Evolutionary conservation across 2,329 filamentous ascomycete species (phyloP).

Genomic region (Fusarium sp.): DNA sequence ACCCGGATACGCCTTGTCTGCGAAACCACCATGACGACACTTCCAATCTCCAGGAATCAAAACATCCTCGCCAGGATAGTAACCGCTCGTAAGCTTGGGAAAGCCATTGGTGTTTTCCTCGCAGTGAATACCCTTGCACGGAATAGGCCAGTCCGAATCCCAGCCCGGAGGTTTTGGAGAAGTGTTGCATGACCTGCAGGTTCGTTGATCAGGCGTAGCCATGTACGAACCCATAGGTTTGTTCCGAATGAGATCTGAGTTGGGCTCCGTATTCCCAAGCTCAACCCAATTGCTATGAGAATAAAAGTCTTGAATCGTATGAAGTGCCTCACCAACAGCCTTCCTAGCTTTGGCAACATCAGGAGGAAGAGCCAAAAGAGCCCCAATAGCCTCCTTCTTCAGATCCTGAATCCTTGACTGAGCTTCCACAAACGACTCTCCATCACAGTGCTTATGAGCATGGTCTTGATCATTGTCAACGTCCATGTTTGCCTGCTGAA

Average conservation of each 20-base stretch:
- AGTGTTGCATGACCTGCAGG: neutral
- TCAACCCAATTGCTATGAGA: neutral
- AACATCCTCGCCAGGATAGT: neutral
- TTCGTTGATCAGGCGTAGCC: neutral
- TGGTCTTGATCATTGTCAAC: neutral
- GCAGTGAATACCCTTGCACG: neutral
- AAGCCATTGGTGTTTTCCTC: neutral
- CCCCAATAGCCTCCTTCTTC: neutral
- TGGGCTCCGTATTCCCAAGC: neutral
- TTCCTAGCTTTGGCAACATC: neutral
- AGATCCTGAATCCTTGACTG: neutral
- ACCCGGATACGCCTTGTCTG: neutral
- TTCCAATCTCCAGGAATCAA: neutral
- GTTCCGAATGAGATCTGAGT: neutral
- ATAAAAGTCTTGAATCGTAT: conserved; percentile 1
- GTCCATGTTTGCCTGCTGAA: neutral
- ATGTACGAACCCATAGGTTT: neutral
- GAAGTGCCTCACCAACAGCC: neutral
- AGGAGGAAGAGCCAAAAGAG: neutral
- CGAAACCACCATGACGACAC: neutral
- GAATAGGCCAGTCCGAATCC: neutral
- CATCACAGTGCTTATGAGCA: neutral
- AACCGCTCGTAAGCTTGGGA: neutral
- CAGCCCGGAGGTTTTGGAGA: neutral
- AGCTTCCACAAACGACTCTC: neutral